These are phyloP conservation scores for Eucalyptus coolabah DNA, from an alignment of 345 rosid species.

Conservation along the genomic window DNA sequence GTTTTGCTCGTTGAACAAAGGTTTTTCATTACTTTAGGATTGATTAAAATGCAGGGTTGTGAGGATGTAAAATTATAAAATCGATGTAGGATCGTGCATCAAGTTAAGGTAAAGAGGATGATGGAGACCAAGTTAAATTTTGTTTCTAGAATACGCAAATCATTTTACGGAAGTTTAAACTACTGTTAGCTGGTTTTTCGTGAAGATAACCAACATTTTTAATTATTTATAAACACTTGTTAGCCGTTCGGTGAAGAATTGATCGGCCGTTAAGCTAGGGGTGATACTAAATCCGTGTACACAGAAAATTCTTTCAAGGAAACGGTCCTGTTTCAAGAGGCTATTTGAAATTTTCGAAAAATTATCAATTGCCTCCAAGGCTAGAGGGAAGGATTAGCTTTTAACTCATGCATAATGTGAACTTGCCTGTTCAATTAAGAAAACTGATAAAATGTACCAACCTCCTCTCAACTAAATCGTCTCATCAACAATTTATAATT, in stretches of 20 bases:
- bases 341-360: background rate
- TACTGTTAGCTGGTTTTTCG: background rate
- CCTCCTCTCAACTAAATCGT: background rate
- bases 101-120: background rate
- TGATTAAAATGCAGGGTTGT: background rate
- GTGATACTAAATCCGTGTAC: background rate
- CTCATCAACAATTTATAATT: background rate
- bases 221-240: background rate
- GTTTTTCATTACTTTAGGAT: background rate
- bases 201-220: too few species aligned
- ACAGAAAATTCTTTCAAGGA: background rate
- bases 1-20: background rate
- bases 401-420: background rate
- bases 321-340: background rate
- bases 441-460: background rate
- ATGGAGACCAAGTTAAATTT: background rate
- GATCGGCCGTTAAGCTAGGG: background rate
- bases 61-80: background rate
- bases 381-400: background rate
- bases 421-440: background rate
- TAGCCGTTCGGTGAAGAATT: background rate
- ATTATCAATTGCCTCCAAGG: background rate
- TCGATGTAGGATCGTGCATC: background rate
- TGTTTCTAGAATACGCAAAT: background rate
- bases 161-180: background rate